Evolutionary conservation across 2,329 filamentous ascomycete genomes (phyloP), one percentile per base, ranked within the genome.

Genomic region (Ceratocystis colombiana): DNA sequence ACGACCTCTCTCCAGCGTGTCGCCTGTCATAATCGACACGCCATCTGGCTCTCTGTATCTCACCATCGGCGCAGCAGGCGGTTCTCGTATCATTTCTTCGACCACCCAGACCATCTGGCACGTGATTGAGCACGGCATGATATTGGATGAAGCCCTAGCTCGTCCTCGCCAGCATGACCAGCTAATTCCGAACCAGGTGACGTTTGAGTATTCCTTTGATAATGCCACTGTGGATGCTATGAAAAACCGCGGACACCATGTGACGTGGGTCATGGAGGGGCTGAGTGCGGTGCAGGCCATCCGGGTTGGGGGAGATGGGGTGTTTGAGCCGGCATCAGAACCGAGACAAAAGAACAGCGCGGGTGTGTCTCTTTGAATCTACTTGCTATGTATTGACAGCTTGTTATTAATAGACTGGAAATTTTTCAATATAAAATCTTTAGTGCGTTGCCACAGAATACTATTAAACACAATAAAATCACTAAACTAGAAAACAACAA

Each of bases 1-100:
- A 75, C 84, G 93, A 0, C 90, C 92, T 0, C 78, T 96, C 3
- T 92, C 88, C 1, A 92, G 88, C 69, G 91, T 94, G 70, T 85
- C 88, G 0, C 90, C 92, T 3, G 79, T 90, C 66, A 92, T 95
- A 64, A 83, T 87, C 69, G 84, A 88, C 66, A 77, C 82, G 67
- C 77, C 82, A 2, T 81, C 87, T 71, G 82, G 84, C 20, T 12
- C n/a, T 10, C 79, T 95, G 1, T 87, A 86, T 72, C 83, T 88
- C 66, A 78, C 84, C 65, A 81, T 89, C 6, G 90, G 90, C 50
- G 87, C 89, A 0, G 89, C 90, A 0, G 91, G 91, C 41, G 91
- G 90, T 2, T 89, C 85, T 22, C 82, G 89, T 33, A 96, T 96
- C 77, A 90, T 92, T 73, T 93, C 89, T 0, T 77, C 88, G 2